Evolutionary conservation across 83 land plant species (phyloP), one percentile per base, ranked within the genome.

Genomic region (Diphasiastrum complanatum): DNA sequence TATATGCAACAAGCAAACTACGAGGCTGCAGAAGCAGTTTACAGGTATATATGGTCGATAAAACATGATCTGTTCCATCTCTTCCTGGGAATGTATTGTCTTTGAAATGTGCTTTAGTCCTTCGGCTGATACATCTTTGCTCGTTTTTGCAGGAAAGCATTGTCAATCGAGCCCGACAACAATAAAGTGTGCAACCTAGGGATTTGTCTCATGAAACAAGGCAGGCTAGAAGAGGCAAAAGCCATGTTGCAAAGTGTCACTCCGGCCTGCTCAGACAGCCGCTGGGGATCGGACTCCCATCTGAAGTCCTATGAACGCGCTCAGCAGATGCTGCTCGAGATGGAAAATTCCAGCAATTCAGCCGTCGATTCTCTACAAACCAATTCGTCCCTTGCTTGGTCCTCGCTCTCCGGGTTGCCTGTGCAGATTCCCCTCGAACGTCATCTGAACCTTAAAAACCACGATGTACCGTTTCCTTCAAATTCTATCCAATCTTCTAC

Each of bases 131-230:
- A n/a, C n/a, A n/a, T n/a, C n/a, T n/a, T n/a, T n/a, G n/a, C n/a
- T n/a, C 19, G 37, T 58, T 20, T 31, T 1, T 76, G 77, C 73
- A 68, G 96, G 58, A 66, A 85, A 60, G 96, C 96, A 0, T 77
- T 93, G 24, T 57, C 80, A 32, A 83, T 95, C 32, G 97, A 84
- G 27, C 70, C 83, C 2, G 99, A 95, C 77, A 90, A 84, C 74
- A 95, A 95, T 90, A 95, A 95, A 75, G 80, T 89, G 77, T 95
- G 99, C 80, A 95, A 95, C 55, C 60, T 95, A 33, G 99, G 93
- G 8, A 95, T 95, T 47, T 95, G 99, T 51, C 69, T 95, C 71
- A 95, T 95, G 97, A 84, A 90, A 52, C 99, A 84, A 64, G 99
- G 99, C 18, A 60, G 93, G 34, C 74, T 90, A 14, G 59, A 45